These are phyloP conservation scores for Arthromyces matolae DNA, from an alignment of 768 basidiomycete genomes.

Conservation along the genomic window DNA sequence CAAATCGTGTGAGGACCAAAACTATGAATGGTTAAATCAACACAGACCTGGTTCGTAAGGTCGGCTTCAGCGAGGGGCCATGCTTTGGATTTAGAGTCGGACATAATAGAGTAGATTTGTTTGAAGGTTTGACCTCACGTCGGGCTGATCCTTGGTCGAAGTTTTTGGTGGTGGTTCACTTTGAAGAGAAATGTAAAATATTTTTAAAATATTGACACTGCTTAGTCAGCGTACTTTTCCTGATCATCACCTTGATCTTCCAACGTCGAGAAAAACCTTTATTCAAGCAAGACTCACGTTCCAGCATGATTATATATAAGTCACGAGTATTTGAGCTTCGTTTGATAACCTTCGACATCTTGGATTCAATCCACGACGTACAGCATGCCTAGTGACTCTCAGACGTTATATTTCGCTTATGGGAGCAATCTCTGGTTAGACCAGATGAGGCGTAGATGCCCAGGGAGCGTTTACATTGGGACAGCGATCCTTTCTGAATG, in stretches of 20 bases:
- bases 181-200: slow-evolving; percentile 1
- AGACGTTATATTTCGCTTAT: slow-evolving; percentile 41
- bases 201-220: background rate
- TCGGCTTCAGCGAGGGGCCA: slow-evolving; percentile 84
- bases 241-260: too few species aligned
- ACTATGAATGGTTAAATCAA: too few species aligned
- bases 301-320: too few species aligned
- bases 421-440: slow-evolving; percentile 49
- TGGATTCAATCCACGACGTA: background rate
- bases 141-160: slow-evolving; percentile 80
- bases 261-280: too few species aligned
- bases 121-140: slow-evolving; percentile 67
- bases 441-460: slow-evolving; percentile 47
- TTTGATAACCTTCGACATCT: background rate
- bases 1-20: slow-evolving; percentile 1
- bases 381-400: slow-evolving; percentile 1
- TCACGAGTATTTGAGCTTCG: too few species aligned
- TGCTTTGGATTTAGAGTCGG: slow-evolving; percentile 72
- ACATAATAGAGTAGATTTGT: slow-evolving; percentile 40
- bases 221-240: too few species aligned
- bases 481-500: slow-evolving; percentile 38
- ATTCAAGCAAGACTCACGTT: too few species aligned
- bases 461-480: slow-evolving; percentile 38
- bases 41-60: slow-evolving; percentile 83
- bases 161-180: slow-evolving; percentile 15